A percentile compares a stretch with the other conserved stretches of the same genome.
These are phyloP conservation scores for Pseudogymnoascus destructans DNA, from an alignment of 2,329 filamentous ascomycete species.

Conservation along the genomic window DNA sequence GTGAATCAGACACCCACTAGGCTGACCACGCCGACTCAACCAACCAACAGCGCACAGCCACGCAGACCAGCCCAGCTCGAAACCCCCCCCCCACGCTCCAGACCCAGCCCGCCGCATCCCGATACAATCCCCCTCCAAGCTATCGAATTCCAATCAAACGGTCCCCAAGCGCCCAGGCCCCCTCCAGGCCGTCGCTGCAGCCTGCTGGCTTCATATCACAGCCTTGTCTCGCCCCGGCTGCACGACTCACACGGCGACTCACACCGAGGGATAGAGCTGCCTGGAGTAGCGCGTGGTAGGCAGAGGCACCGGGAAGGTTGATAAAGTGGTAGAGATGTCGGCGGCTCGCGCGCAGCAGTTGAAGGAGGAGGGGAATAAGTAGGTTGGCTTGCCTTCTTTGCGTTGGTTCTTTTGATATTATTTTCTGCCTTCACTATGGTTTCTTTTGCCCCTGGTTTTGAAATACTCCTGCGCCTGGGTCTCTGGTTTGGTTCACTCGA, in stretches of 20 bases:
- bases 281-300: background rate
- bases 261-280: background rate
- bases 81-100: background rate
- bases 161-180: background rate
- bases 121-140: background rate
- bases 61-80: background rate
- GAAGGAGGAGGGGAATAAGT: conserved; percentile 9
- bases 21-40: background rate
- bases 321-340: background rate
- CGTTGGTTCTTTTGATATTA: background rate
- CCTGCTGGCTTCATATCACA: background rate
- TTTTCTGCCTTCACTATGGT: background rate
- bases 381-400: background rate
- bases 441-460: background rate
- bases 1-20: background rate
- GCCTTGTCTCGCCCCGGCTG: background rate
- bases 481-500: background rate
- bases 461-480: background rate
- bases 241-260: background rate
- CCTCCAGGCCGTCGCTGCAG: background rate
- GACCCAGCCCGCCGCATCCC: background rate
- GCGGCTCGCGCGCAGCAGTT: background rate
- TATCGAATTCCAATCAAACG: background rate
- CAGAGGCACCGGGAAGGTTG: background rate
- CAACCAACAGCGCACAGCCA: background rate